These are phyloP conservation scores for Hordeum pubiflorum DNA, from an alignment of 202 grass and related monocot genomes.

Conservation along the genomic window DNA sequence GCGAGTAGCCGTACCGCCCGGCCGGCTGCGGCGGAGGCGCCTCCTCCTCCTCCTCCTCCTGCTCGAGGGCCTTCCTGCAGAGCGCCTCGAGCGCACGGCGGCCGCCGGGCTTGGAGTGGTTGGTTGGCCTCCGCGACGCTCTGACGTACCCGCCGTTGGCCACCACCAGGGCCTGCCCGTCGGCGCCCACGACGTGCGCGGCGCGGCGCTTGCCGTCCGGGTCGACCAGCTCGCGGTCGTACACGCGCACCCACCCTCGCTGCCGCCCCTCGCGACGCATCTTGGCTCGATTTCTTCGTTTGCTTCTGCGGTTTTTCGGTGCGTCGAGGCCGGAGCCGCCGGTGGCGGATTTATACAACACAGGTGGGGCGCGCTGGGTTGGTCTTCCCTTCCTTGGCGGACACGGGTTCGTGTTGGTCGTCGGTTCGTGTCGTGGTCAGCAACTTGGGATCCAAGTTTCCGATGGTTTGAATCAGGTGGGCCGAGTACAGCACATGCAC, in stretches of 20 bases:
- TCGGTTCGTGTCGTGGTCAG: background rate
- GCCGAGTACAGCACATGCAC: too few relatives aligned
- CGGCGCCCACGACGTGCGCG: background rate
- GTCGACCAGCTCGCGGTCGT: slow-evolving; percentile 1
- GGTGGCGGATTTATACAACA: background rate
- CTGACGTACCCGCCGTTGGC: slow-evolving; percentile 20
- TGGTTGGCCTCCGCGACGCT: slow-evolving; percentile 37
- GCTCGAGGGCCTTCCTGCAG: background rate
- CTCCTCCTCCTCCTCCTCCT: background rate
- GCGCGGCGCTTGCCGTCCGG: background rate
- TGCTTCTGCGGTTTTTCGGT: background rate
- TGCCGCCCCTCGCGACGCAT: slow-evolving; percentile 42
- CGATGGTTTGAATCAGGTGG: background rate
- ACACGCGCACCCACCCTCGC: slow-evolving; percentile 27
- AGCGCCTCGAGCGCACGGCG: background rate
- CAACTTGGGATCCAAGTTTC: background rate
- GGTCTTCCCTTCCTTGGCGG: background rate
- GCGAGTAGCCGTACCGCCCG: background rate
- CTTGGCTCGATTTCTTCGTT: background rate
- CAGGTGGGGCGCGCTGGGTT: background rate
- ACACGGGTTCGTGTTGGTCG: background rate
- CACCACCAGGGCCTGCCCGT: background rate
- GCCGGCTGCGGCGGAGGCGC: too few relatives aligned
- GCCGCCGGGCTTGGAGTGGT: slow-evolving; percentile 40
- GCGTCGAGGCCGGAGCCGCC: background rate